phyloP scores from a whole-genome alignment of 371 early-diverging fungal species.

The Circinella umbellata region DNA sequence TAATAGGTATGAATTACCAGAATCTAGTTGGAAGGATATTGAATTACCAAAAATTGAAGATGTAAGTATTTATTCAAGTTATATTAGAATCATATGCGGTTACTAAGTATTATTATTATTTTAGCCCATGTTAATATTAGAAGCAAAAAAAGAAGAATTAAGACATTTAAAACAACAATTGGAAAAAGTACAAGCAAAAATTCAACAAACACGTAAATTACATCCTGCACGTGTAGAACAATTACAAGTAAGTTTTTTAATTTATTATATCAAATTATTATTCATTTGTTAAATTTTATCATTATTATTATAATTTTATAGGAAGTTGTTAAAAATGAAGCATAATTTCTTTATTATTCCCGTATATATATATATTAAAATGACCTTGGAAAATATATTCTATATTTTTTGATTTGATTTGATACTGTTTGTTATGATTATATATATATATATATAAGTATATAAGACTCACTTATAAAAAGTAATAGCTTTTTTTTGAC shows the following conservation, averaged over 20 bases:
- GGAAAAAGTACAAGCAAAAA: conserved; percentile 42
- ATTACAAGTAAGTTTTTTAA: conserved; percentile 29
- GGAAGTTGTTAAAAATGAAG: conserved; percentile 8
- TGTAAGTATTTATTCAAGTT: conserved; percentile 37
- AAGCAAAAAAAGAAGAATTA: conserved; percentile 60
- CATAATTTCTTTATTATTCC: neutral
- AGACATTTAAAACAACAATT: conserved; percentile 52
- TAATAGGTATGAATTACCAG: conserved; percentile 68
- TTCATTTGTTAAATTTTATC: neutral
- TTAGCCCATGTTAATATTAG: conserved; percentile 48
- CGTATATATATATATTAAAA: too few species aligned
- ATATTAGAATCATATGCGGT: neutral
- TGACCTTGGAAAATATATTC: neutral
- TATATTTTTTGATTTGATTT: neutral
- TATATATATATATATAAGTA: too few species aligned
- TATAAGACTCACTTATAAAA: too few species aligned
- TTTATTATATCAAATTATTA: neutral
- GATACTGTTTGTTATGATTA: too few species aligned
- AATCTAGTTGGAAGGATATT: conserved; percentile 70
- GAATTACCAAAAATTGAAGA: conserved; percentile 70
- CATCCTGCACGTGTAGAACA: conserved; percentile 39
- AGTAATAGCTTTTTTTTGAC: too few species aligned
- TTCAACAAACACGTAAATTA: conserved; percentile 26
- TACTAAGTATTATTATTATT: neutral
- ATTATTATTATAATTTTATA: neutral